Base-by-base conservation (phyloP, 2,329 filamentous ascomycete genomes). In the Ophiostoma novo-ulmi region DNA sequence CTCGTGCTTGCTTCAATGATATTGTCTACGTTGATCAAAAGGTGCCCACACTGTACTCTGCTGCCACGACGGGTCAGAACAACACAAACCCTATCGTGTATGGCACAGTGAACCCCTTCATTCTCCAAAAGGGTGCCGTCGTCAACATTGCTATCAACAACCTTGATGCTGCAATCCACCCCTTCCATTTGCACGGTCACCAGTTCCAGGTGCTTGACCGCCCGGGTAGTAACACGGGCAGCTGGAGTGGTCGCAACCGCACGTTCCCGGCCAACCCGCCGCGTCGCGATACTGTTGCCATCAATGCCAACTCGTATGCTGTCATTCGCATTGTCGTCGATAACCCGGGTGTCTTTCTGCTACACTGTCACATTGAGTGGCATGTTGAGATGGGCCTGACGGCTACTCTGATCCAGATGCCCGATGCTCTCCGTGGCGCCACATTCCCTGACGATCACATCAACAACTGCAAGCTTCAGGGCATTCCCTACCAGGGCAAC, bases 21-120 rank as follows among this genome's bases (percentile, higher is more conserved):
- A 79, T 87, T 64, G 89, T 89, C 7, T 93, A 91, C 76, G 84
- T 90, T n/a, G 73, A 77, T 8, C 90, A 90, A 69, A 86, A 88
- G 75, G 89, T 92, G 0, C 91, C 91, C 0, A 87, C 88, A 0
- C 80, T 94, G 6, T 93, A 92, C 82, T 89, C 88, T 3, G 90
- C 85, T n/a, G 82, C 91, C 3, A 87, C 87, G 0, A 80, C 85
- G 1, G 85, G 85, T 5, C 75, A 78, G 0, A 74, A 79, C 75
- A 83, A 83, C 75, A 79, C 77, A 6, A 76, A 84, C 73, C 76
- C 80, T 0, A 44, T 71, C 2, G 77, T 83, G 6, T 84, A 84
- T 71, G 83, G 82, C 31, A 77, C 76, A 55, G 78, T 84, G 65
- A 78, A 80, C 72, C 80, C 82, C 6, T 81, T 80, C 73, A 75